Conservation (phyloP, 352 stramenopile genomes). For the Globisporangium irregulare region DNA sequence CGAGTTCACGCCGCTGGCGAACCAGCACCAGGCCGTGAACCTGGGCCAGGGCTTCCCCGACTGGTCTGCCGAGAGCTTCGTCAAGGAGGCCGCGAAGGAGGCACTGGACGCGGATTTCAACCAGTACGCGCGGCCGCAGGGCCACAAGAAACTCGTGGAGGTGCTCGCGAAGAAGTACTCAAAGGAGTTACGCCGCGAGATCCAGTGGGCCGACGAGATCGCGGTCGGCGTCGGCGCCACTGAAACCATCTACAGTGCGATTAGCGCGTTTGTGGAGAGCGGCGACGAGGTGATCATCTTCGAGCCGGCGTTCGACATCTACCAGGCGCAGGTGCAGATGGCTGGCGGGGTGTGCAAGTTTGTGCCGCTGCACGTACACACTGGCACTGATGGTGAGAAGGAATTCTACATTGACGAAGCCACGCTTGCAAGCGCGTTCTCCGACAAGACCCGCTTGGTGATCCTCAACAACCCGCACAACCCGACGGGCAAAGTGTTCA, state of each 20-base stretch:
- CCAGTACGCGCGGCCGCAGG: conserved; percentile 92
- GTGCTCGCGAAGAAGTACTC: conserved; percentile 91
- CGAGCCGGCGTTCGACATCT: conserved; percentile 98
- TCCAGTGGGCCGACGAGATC: conserved; percentile 92
- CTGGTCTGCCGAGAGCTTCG: conserved; percentile 93
- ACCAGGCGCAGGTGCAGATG: conserved; percentile 89
- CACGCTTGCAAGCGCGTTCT: conserved; percentile 86
- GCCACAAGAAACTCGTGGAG: conserved; percentile 76
- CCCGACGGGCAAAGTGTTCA: conserved; percentile 98
- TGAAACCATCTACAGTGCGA: conserved; percentile 93
- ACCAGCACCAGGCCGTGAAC: conserved; percentile 89
- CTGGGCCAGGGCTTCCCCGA: conserved; percentile 93
- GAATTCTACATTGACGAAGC: conserved; percentile 85
- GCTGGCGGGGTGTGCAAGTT: conserved; percentile 73
- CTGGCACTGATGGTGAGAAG: conserved; percentile 30
- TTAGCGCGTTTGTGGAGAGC: conserved; percentile 91
- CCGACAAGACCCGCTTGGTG: conserved; percentile 91
- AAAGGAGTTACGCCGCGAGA: conserved; percentile 74
- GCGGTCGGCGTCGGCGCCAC: conserved; percentile 93
- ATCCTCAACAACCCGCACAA: conserved; percentile 99
- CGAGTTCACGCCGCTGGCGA: conserved; percentile 87
- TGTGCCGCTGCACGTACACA: conserved; percentile 75
- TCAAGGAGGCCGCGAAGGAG: conserved; percentile 92
- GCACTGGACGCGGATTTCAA: conserved; percentile 92
- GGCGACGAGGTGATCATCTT: conserved; percentile 97